Conservation (phyloP, 768 basidiomycete species). For the Naganishia kalamii region DNA sequence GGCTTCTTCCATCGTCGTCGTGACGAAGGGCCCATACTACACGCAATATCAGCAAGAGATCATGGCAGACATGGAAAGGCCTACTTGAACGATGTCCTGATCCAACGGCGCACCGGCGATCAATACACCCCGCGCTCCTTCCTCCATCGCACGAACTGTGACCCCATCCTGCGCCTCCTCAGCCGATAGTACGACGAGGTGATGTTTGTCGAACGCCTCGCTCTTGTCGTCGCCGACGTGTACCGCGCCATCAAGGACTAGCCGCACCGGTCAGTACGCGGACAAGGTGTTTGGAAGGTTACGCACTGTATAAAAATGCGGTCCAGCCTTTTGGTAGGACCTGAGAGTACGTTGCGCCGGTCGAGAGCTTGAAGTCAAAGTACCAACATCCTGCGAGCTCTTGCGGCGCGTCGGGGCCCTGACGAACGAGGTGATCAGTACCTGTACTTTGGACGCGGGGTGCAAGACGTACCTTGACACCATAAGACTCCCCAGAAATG, state of each 20-base stretch:
- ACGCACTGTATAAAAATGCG: conserved; percentile 71
- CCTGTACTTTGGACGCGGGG: neutral
- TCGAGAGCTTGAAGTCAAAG: conserved; percentile 67
- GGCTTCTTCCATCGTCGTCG: conserved; percentile 73
- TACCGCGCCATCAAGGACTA: conserved; percentile 64
- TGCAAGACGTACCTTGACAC: conserved; percentile 47
- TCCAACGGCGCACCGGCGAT: conserved; percentile 81
- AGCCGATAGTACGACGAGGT: conserved; percentile 77
- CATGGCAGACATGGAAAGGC: too few relatives aligned
- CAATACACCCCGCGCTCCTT: conserved; percentile 68
- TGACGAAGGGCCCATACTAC: conserved; percentile 53
- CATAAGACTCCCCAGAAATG: conserved; percentile 82
- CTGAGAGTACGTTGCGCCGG: conserved; percentile 64
- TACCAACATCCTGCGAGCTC: conserved; percentile 92
- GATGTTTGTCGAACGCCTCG: conserved; percentile 54
- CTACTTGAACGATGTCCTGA: conserved; percentile 68
- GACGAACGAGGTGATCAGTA: too few relatives aligned
- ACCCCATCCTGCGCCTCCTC: conserved; percentile 61
- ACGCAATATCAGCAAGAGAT: too few relatives aligned
- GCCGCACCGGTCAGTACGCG: neutral
- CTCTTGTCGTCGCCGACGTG: conserved; percentile 53
- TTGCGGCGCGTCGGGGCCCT: conserved; percentile 62
- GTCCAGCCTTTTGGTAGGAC: conserved; percentile 81
- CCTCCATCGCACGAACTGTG: conserved; percentile 52
- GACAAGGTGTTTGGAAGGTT: neutral